Evolutionary conservation across 768 basidiomycete genomes (phyloP).

Genomic region (Suillus americanus): DNA sequence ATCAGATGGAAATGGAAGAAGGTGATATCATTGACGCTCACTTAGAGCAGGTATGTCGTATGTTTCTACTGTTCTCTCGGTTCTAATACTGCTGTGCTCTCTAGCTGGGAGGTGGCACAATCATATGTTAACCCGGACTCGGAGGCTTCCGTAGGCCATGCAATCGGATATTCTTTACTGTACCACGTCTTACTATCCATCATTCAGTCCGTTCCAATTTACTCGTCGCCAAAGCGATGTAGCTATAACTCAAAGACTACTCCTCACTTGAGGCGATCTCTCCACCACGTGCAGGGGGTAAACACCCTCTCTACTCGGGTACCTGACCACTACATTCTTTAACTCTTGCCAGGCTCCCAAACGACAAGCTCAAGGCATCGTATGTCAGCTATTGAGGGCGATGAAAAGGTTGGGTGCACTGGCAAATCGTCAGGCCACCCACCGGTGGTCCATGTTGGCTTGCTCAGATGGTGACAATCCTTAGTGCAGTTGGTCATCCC

Average conservation of each 20-base stretch:
- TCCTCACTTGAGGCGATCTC: background rate
- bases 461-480: background rate
- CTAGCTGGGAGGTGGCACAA: slow-evolving; percentile 24
- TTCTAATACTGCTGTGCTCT: background rate
- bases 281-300: background rate
- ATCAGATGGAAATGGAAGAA: slow-evolving; percentile 58
- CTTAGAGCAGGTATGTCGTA: slow-evolving; percentile 49
- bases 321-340: background rate
- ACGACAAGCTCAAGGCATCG: background rate
- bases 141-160: background rate
- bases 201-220: background rate
- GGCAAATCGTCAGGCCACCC: background rate
- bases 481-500: background rate
- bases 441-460: background rate
- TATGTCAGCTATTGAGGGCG: background rate
- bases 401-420: background rate
- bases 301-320: background rate
- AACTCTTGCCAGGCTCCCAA: background rate
- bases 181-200: background rate
- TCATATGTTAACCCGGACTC: background rate
- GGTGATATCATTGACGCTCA: slow-evolving; percentile 62
- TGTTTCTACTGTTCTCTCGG: background rate
- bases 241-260: background rate
- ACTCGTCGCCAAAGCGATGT: background rate
- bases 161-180: background rate